Percentiles rank a stretch among this genome's conserved stretches.
Evolutionary conservation across 2,329 filamentous ascomycete genomes (phyloP).

Genomic region (Fonsecaea monophora): DNA sequence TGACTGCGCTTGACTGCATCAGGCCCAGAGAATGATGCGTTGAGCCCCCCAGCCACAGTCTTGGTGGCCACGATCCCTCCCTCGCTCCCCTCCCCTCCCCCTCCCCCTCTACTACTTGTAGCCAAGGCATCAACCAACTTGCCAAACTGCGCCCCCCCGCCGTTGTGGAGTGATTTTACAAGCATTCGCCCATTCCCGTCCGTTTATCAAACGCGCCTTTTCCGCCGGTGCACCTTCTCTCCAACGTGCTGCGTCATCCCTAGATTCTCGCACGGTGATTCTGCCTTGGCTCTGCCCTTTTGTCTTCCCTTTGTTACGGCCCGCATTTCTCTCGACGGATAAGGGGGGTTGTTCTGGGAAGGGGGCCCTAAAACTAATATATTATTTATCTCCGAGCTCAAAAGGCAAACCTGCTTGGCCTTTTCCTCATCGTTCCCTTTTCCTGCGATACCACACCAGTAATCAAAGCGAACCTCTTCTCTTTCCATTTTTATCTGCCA

Average conservation of each 20-base stretch:
- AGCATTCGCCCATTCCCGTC: background rate
- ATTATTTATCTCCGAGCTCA: slow-evolving; percentile 3
- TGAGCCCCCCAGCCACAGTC: slow-evolving; percentile 9
- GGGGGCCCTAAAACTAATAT: background rate
- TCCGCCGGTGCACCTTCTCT: background rate
- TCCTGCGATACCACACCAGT: no score
- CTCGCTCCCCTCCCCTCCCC: background rate
- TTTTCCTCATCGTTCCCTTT: background rate
- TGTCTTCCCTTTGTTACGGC: background rate
- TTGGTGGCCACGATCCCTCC: no score
- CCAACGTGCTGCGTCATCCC: background rate
- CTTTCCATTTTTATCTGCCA: background rate
- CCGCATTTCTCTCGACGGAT: background rate
- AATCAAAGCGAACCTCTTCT: background rate
- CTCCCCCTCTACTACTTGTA: background rate
- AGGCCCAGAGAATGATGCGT: background rate
- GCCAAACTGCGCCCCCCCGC: slow-evolving; percentile 7
- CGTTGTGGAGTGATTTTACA: background rate
- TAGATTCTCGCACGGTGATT: slow-evolving; percentile 8
- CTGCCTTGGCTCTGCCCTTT: slow-evolving; percentile 8
- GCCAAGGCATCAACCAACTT: background rate
- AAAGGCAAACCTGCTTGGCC: slow-evolving; percentile 9
- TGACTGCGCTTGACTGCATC: slow-evolving; percentile 8
- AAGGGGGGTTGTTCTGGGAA: background rate
- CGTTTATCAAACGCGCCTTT: background rate